phyloP scores from a whole-genome alignment of 1,284 basidiomycete genomes.

The Leccinum subfulvum region DNA sequence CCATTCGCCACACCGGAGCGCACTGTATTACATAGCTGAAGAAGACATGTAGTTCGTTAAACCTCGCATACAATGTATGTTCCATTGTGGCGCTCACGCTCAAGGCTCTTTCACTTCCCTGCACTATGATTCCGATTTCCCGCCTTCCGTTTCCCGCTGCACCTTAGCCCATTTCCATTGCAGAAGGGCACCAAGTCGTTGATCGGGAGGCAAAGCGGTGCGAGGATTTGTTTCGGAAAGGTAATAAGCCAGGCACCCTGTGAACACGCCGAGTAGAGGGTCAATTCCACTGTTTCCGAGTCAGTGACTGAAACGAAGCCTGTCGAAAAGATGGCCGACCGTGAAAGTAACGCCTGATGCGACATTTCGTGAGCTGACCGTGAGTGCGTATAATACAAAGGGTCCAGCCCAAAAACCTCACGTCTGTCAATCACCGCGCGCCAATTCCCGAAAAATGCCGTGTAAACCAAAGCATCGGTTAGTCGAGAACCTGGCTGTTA shows the following conservation, averaged over 20 bases:
- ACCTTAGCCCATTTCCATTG: constrained; percentile 64
- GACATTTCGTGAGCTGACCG: constrained; percentile 22
- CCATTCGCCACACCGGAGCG: not conserved
- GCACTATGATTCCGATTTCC: not conserved
- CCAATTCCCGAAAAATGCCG: constrained; percentile 28
- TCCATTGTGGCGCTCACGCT: not conserved
- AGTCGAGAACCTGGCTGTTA: constrained; percentile 18
- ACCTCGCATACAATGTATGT: not conserved
- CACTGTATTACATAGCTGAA: not conserved
- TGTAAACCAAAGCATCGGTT: constrained; percentile 29
- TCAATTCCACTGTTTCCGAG: constrained; percentile 53
- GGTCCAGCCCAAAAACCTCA: not conserved
- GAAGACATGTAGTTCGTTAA: not conserved
- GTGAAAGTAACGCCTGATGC: constrained; percentile 43
- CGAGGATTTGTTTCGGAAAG: constrained; percentile 84
- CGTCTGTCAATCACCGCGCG: constrained; percentile 19
- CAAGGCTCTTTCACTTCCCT: not conserved
- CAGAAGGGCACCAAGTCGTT: constrained; percentile 61
- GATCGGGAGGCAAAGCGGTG: constrained; percentile 64
- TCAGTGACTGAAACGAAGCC: constrained; percentile 4
- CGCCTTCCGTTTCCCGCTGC: constrained; percentile 26
- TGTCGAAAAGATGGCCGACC: constrained; percentile 38
- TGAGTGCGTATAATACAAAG: constrained; percentile 3
- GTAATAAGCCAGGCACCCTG: constrained; percentile 79
- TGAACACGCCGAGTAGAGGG: constrained; percentile 78